These are phyloP conservation scores for Euphorbia corollata DNA, from an alignment of 441 rosid genomes.

Conservation along the genomic window DNA sequence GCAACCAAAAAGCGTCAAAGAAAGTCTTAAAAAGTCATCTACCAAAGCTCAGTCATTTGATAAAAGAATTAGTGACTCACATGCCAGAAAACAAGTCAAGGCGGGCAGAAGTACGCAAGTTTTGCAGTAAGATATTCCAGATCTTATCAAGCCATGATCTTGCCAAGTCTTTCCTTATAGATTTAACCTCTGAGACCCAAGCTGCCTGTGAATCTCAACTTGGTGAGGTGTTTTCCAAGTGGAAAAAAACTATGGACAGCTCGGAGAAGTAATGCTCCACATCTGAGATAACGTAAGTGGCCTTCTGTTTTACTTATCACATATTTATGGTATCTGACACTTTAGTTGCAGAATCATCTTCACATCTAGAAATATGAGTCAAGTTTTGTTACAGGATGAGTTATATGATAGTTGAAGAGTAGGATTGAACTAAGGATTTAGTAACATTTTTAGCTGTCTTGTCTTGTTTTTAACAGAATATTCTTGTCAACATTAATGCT, in stretches of 20 bases:
- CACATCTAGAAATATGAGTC: neutral
- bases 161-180: too few relatives aligned
- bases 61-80: conserved; percentile 25
- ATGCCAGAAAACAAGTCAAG: too few relatives aligned
- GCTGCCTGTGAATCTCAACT: too few relatives aligned
- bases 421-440: neutral
- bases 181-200: too few relatives aligned
- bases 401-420: neutral
- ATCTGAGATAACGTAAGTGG: neutral
- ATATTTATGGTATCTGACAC: too few relatives aligned
- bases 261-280: too few relatives aligned
- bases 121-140: too few relatives aligned
- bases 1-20: conserved; percentile 37
- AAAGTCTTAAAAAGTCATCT: conserved; percentile 45
- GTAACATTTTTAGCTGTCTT: neutral
- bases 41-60: conserved; percentile 40
- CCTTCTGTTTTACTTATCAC: conserved; percentile 22
- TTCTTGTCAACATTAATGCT: neutral
- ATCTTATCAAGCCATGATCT: too few relatives aligned
- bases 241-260: too few relatives aligned
- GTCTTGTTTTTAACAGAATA: neutral
- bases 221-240: too few relatives aligned
- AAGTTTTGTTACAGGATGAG: neutral
- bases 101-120: too few relatives aligned
- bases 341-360: neutral